Base-by-base conservation (phyloP, 202 grass and related monocot species). In the Zizania palustris region DNA sequence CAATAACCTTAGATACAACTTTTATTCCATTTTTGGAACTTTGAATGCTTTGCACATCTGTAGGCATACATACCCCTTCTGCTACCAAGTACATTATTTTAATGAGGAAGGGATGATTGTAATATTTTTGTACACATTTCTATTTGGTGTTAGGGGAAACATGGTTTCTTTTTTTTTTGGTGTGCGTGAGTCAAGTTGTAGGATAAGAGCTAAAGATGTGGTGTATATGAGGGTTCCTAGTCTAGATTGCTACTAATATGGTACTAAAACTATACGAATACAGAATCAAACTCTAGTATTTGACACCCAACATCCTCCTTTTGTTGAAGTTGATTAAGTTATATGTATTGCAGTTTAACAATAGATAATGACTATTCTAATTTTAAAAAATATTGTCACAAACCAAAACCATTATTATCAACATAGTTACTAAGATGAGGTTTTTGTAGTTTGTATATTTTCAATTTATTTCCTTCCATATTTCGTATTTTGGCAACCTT, bases 91-190 rank as follows among this genome's bases (percentile, higher is more conserved):
- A 68, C 40, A 59, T 58, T 40, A 68, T 68, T 50, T 60, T 40
- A 45, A 67, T 8, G 39, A 67, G 45, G 14, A 33, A 54, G 22
- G 20, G 16, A 35, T 50, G 37, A 35, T 70, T 74, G 12, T 14
- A 16, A 62, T 79, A 69, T 33, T 64, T 83, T n/a, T 73, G 36
- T 45, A 43, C 28, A 63, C 53, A 28, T 67, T 87, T 61, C 43
- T 70, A 39, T 79, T 59, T 60, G 19, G 64, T 67, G 16, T 9
- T 44, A 68, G 53, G 14, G 4, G 67, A 77, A 7, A 34, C 20
- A 58, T n/a, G 53, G 64, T 45, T 68, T 56, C 3, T 44, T n/a
- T 6, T 44, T n/a, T 6, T 16, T 6, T 11, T 68, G 4, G 28
- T 28, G 28, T 28, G 28, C 2, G 28, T 28, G 28, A 58, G 68